These are phyloP conservation scores for Cordyceps cicadae DNA, from an alignment of 2,329 filamentous ascomycete species.

Conservation along the genomic window DNA sequence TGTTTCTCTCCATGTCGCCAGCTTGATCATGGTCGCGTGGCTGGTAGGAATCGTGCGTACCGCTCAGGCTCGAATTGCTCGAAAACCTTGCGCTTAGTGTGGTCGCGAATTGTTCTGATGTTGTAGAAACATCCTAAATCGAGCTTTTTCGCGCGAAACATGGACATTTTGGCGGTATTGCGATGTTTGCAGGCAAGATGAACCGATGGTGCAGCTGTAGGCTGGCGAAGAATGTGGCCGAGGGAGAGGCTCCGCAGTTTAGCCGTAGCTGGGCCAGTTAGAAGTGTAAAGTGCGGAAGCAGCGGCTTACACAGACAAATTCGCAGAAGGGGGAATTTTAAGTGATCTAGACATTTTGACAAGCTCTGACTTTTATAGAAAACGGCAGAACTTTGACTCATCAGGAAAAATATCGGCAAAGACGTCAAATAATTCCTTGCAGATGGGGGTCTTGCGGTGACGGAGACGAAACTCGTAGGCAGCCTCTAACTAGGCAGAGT, in stretches of 20 bases:
- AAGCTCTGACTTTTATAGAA: too few species aligned
- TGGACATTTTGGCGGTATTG: constrained; percentile 54
- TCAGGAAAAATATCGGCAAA: too few species aligned
- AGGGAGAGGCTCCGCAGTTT: not conserved
- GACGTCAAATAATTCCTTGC: too few species aligned
- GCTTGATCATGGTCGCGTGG: not conserved
- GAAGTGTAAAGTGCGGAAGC: too few species aligned
- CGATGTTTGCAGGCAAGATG: not conserved
- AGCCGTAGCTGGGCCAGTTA: not conserved
- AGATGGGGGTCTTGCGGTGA: too few species aligned
- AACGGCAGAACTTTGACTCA: too few species aligned
- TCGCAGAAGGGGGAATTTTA: too few species aligned
- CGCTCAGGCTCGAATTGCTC: constrained; percentile 80
- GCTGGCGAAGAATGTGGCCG: not conserved
- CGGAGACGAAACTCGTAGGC: too few species aligned
- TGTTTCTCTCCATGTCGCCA: not conserved
- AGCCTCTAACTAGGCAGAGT: not conserved
- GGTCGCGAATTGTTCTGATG: constrained; percentile 79
- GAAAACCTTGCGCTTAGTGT: constrained; percentile 93
- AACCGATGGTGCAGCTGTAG: not conserved
- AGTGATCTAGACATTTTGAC: too few species aligned
- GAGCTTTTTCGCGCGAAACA: constrained; percentile 84
- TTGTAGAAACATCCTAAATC: constrained; percentile 86
- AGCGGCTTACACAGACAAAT: too few species aligned
- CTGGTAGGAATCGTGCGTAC: constrained; percentile 36